Percentiles rank a stretch among this genome's conserved stretches.
Conservation (phyloP, 352 stramenopile genomes). For the Globisporangium nodosum region DNA sequence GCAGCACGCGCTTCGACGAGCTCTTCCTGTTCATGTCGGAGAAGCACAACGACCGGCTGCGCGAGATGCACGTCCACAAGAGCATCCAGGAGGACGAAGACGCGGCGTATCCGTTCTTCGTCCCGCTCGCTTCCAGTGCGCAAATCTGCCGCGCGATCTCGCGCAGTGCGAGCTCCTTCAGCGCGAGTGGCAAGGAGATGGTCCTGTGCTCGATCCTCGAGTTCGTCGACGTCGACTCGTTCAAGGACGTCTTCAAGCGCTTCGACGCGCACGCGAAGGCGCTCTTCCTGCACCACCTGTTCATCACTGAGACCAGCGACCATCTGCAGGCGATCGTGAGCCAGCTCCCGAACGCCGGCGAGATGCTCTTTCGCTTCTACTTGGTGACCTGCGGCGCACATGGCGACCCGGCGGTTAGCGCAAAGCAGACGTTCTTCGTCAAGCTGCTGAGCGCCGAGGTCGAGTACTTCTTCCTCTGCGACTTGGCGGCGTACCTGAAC, state of each 20-base stretch:
- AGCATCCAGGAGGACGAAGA: conserved; percentile 25
- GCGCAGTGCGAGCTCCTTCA: conserved; percentile 44
- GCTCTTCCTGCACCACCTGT: conserved; percentile 60
- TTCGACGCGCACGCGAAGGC: conserved; percentile 56
- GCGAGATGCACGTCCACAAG: conserved; percentile 1
- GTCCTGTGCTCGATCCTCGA: conserved; percentile 63
- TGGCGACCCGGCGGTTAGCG: conserved; percentile 13
- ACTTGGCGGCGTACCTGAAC: conserved; percentile 48
- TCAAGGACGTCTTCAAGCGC: conserved; percentile 57
- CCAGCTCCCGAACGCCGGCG: conserved; percentile 42
- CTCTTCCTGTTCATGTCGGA: conserved; percentile 11
- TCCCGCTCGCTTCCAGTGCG: conserved; percentile 53
- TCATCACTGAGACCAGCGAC: conserved; percentile 40
- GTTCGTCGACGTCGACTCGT: conserved; percentile 56
- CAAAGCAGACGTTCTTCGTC: conserved; percentile 53
- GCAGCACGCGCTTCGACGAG: conserved; percentile 10
- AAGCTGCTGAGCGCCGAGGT: conserved; percentile 53
- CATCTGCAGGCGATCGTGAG: conserved; percentile 51
- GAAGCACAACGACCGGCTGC: conserved; percentile 3
- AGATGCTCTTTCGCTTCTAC: conserved; percentile 63
- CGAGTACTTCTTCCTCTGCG: conserved; percentile 69
- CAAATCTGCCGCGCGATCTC: conserved; percentile 73
- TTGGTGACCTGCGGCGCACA: conserved; percentile 32
- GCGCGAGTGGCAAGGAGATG: conserved; percentile 69
- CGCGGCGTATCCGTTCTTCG: conserved; percentile 35